A percentile compares a stretch with the other conserved stretches of the same genome.
Conservation (phyloP, 352 stramenopile species). For the Phytophthora chlamydospora region DNA sequence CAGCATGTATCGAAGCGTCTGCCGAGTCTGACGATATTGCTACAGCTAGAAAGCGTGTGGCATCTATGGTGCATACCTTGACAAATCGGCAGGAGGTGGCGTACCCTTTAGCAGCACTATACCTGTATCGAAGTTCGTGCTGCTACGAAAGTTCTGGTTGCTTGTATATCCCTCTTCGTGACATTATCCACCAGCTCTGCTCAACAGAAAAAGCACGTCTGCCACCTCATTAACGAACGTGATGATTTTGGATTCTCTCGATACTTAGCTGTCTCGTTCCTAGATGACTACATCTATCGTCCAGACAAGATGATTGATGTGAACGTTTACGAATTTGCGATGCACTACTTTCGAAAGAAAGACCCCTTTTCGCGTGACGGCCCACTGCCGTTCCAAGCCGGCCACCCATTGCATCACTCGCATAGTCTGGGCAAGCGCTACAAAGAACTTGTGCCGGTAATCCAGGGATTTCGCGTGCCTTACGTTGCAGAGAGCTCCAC, state of each 20-base stretch:
- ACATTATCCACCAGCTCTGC: neutral
- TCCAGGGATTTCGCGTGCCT: conserved; percentile 1
- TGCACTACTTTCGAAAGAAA: conserved; percentile 7
- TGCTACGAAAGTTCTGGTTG: neutral
- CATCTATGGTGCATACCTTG: neutral
- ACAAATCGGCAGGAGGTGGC: conserved; percentile 7
- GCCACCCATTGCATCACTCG: neutral
- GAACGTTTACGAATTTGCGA: conserved; percentile 6
- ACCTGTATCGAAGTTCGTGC: conserved; percentile 3
- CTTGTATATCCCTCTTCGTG: neutral
- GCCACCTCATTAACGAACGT: too few species aligned
- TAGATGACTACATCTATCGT: conserved; percentile 5
- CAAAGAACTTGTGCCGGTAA: conserved; percentile 2
- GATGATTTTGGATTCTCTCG: neutral
- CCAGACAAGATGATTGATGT: neutral
- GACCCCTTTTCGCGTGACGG: neutral
- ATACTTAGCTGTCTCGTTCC: neutral
- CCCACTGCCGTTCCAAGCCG: neutral
- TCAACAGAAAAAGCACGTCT: neutral
- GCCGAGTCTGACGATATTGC: too few species aligned
- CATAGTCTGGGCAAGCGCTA: neutral
- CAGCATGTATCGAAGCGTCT: too few species aligned
- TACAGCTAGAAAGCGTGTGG: neutral
- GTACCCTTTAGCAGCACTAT: neutral
- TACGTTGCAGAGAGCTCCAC: neutral